phyloP scores from a whole-genome alignment of 352 stramenopile genomes.

The Globisporangium yorkense region DNA sequence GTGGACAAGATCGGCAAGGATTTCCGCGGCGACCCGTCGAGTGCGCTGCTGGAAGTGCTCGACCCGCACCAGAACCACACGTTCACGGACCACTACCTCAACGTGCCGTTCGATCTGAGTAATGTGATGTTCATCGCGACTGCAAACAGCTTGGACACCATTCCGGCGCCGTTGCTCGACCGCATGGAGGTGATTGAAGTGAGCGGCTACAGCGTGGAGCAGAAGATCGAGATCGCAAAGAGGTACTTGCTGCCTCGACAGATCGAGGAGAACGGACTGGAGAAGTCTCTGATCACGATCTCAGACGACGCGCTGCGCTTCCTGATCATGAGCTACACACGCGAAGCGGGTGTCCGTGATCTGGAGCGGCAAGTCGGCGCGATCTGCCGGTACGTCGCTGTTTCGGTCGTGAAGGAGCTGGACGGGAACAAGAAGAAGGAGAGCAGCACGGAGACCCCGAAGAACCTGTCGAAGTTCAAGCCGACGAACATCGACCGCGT shows the following conservation, averaged over 20 bases:
- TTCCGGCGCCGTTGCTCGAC: slow-evolving; percentile 68
- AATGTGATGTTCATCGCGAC: slow-evolving; percentile 83
- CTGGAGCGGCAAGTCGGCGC: slow-evolving; percentile 73
- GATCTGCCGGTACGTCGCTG: slow-evolving; percentile 68
- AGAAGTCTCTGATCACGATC: slow-evolving; percentile 36
- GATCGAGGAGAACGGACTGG: slow-evolving; percentile 66
- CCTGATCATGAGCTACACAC: slow-evolving; percentile 80
- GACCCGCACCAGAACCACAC: slow-evolving; percentile 85
- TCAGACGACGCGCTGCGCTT: slow-evolving; percentile 55
- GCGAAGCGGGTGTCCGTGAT: slow-evolving; percentile 82
- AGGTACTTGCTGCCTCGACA: slow-evolving; percentile 77
- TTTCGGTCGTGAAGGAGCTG: slow-evolving; percentile 59
- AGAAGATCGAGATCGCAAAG: slow-evolving; percentile 79
- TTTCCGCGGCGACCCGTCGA: slow-evolving; percentile 57
- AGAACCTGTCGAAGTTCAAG: slow-evolving; percentile 24
- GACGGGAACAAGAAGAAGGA: slow-evolving; percentile 20
- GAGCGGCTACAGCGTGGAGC: slow-evolving; percentile 72
- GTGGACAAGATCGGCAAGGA: slow-evolving; percentile 81
- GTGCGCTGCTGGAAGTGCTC: slow-evolving; percentile 79
- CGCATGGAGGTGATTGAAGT: slow-evolving; percentile 85
- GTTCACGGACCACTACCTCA: slow-evolving; percentile 84
- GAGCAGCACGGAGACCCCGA: slow-evolving; percentile 4
- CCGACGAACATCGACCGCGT: slow-evolving; percentile 40
- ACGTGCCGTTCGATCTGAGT: slow-evolving; percentile 85
- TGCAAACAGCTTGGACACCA: slow-evolving; percentile 77